A percentile compares a stretch with the other conserved stretches of the same genome.
These are phyloP conservation scores for Peniophora sp. DNA, from an alignment of 1,284 basidiomycete species.

Conservation along the genomic window DNA sequence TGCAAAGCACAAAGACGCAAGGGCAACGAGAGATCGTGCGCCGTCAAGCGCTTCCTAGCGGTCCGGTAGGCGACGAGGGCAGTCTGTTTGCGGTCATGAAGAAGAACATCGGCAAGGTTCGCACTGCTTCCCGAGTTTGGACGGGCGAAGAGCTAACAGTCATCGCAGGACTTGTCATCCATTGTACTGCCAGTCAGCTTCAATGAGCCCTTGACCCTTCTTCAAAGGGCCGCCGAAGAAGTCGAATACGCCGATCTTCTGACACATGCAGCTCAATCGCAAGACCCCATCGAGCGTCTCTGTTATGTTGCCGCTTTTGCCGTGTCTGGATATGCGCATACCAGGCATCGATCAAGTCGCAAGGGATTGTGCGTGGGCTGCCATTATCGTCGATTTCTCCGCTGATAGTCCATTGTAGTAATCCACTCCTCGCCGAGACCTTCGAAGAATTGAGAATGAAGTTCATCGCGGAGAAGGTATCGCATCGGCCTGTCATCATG, in stretches of 20 bases:
- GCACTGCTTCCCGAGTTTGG: background rate
- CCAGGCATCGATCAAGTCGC: slow-evolving; percentile 69
- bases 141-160: background rate
- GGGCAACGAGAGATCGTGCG: slow-evolving; percentile 27
- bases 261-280: slow-evolving; percentile 52
- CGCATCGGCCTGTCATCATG: slow-evolving; percentile 77
- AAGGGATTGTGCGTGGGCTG: slow-evolving; percentile 72
- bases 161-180: slow-evolving; percentile 69
- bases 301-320: slow-evolving; percentile 79
- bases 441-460: slow-evolving; percentile 77
- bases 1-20: slow-evolving; percentile 2
- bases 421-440: slow-evolving; percentile 84
- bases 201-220: slow-evolving; percentile 80
- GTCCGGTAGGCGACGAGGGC: slow-evolving; percentile 74
- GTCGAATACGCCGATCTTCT: slow-evolving; percentile 74
- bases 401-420: slow-evolving; percentile 35
- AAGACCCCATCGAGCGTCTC: slow-evolving; percentile 66
- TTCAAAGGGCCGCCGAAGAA: slow-evolving; percentile 79
- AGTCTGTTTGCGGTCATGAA: slow-evolving; percentile 82
- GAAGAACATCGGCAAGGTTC: slow-evolving; percentile 88
- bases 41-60: slow-evolving; percentile 59
- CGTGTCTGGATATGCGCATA: slow-evolving; percentile 78
- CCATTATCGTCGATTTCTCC: slow-evolving; percentile 1
- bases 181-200: slow-evolving; percentile 83
- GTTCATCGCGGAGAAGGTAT: slow-evolving; percentile 85